Conservation (phyloP, 139 green algal genomes). For the Coelastrella sp. region DNA sequence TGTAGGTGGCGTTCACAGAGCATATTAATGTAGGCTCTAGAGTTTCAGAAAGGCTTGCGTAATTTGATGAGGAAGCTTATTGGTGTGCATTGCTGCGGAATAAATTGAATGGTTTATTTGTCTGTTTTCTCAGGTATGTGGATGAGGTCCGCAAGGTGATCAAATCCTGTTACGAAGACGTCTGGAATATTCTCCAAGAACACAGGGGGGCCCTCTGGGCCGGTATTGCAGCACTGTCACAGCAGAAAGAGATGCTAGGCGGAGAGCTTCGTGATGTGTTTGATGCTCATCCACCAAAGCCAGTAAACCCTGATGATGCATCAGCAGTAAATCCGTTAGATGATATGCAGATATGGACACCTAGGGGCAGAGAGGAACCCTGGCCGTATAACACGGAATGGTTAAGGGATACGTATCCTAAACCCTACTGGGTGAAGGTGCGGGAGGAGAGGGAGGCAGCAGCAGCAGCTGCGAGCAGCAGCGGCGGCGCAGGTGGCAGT, state of each 20-base stretch:
- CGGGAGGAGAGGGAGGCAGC: slow-evolving; percentile 37
- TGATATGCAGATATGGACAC: slow-evolving; percentile 51
- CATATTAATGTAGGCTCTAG: too few relatives aligned
- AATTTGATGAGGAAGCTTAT: too few relatives aligned
- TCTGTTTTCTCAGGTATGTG: slow-evolving; percentile 53
- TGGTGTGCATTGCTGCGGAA: not conserved
- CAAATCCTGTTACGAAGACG: slow-evolving; percentile 62
- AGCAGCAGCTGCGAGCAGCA: slow-evolving; percentile 12
- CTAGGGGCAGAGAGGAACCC: slow-evolving; percentile 4
- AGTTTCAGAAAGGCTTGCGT: too few relatives aligned
- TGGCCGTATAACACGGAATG: slow-evolving; percentile 70
- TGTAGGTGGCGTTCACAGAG: too few relatives aligned
- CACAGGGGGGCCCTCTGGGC: slow-evolving; percentile 51
- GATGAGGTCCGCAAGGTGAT: slow-evolving; percentile 66
- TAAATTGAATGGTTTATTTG: not conserved
- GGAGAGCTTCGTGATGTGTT: slow-evolving; percentile 65
- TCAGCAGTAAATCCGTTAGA: not conserved
- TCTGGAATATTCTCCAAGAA: slow-evolving; percentile 56
- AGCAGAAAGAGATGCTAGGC: slow-evolving; percentile 44
- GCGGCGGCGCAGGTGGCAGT: not conserved
- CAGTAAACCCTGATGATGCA: not conserved
- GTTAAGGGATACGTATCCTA: slow-evolving; percentile 63
- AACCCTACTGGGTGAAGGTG: slow-evolving; percentile 59
- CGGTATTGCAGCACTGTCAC: slow-evolving; percentile 21
- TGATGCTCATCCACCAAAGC: slow-evolving; percentile 51